A percentile compares a stretch with the other conserved stretches of the same genome.
phyloP scores from a whole-genome alignment of 768 basidiomycete genomes.

The Agrocybe praecox region DNA sequence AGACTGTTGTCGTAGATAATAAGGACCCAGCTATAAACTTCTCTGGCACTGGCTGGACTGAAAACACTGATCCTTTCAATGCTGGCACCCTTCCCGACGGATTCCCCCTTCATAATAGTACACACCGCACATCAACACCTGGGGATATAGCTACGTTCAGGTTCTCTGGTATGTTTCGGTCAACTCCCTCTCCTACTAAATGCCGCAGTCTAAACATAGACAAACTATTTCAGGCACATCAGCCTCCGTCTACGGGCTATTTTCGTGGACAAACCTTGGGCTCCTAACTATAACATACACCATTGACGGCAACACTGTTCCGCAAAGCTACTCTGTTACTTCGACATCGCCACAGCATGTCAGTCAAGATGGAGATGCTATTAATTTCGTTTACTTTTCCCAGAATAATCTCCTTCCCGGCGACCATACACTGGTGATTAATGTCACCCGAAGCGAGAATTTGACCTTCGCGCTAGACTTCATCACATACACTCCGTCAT shows the following conservation, averaged over 20 bases:
- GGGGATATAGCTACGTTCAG: conserved; percentile 22
- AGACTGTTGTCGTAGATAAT: conserved; percentile 26
- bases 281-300: conserved; percentile 23
- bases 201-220: neutral
- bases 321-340: conserved; percentile 20
- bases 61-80: conserved; percentile 8
- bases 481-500: conserved; percentile 17
- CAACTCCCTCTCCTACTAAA: neutral
- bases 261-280: conserved; percentile 25
- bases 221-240: conserved; percentile 15
- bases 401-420: conserved; percentile 11
- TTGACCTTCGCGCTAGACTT: conserved; percentile 14
- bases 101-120: conserved; percentile 17
- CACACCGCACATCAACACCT: conserved; percentile 14
- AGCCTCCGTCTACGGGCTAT: conserved; percentile 24
- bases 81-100: conserved; percentile 18
- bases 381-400: conserved; percentile 26
- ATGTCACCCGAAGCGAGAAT: conserved; percentile 11
- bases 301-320: conserved; percentile 18
- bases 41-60: conserved; percentile 18
- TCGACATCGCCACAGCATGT: conserved; percentile 13
- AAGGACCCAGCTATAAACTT: conserved; percentile 21
- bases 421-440: conserved; percentile 13
- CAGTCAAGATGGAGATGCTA: conserved; percentile 16
- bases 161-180: conserved; percentile 20